Percentiles rank a stretch among this genome's conserved stretches.
These are phyloP conservation scores for Hippophae rhamnoides DNA, from an alignment of 306 rosid genomes.

Conservation along the genomic window DNA sequence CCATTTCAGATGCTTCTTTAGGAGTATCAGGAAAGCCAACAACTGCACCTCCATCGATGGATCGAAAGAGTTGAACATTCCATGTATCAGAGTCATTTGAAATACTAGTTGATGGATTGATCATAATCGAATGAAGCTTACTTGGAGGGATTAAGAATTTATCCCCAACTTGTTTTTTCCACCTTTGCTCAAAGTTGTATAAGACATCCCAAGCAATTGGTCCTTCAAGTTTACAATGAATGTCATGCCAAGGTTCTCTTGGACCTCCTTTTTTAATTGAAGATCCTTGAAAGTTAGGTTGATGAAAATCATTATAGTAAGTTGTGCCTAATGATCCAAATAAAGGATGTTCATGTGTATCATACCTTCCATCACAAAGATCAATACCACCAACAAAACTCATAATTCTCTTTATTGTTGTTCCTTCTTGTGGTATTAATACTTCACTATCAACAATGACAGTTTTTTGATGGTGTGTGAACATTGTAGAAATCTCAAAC, in stretches of 20 bases:
- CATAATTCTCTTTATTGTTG: conserved; percentile 30
- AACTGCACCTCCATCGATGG: conserved; percentile 73
- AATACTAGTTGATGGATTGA: conserved; percentile 15
- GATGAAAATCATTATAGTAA: conserved; percentile 66
- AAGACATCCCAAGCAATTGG: conserved; percentile 75
- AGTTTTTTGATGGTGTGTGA: conserved; percentile 83
- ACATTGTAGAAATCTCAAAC: conserved; percentile 46
- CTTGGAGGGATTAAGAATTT: conserved; percentile 24
- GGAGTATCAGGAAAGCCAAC: conserved; percentile 54
- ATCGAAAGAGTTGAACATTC: conserved; percentile 78
- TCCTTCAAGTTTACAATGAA: conserved; percentile 76
- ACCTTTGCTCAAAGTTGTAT: conserved; percentile 69
- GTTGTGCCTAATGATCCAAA: conserved; percentile 42
- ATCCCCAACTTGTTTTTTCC: conserved; percentile 54
- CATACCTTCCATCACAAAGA: conserved; percentile 85
- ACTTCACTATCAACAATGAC: conserved; percentile 45
- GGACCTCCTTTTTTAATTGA: conserved; percentile 81
- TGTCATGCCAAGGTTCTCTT: conserved; percentile 94
- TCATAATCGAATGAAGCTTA: conserved; percentile 21
- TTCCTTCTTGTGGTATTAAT: not conserved
- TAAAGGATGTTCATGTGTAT: conserved; percentile 50
- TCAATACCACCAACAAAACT: conserved; percentile 84
- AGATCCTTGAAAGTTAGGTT: conserved; percentile 62
- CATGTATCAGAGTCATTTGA: conserved; percentile 32
- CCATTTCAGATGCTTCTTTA: conserved; percentile 23